Percentiles rank a stretch among this genome's conserved stretches.
Evolutionary conservation across 2,329 filamentous ascomycete species (phyloP).

Genomic region (Paramyrothecium sp.): DNA sequence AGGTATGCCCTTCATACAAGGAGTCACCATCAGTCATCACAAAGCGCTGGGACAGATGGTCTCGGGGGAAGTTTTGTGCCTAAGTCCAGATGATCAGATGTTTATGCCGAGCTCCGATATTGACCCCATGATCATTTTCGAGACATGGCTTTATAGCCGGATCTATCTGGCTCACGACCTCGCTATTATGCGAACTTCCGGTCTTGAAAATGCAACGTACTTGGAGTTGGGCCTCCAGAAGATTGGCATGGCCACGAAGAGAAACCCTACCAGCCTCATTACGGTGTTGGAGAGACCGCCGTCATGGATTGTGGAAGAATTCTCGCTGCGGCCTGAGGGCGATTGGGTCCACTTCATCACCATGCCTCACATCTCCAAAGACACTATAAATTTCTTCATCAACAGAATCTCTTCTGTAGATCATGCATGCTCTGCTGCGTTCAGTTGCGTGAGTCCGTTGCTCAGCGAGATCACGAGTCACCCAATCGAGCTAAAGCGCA

Average conservation of each 20-base stretch:
- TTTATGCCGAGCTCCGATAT: neutral
- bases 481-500: neutral
- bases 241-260: neutral
- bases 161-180: neutral
- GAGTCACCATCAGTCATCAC: conserved; percentile 1
- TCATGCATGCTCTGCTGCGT: neutral
- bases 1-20: conserved; percentile 1
- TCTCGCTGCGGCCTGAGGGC: neutral
- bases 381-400: neutral
- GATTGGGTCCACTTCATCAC: neutral
- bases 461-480: neutral
- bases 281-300: neutral
- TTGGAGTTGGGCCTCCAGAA: neutral
- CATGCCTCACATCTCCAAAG: neutral
- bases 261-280: neutral
- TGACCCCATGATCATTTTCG: neutral
- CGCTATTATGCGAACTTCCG: neutral
- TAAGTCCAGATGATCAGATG: neutral
- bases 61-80: neutral
- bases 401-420: neutral
- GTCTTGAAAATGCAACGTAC: neutral
- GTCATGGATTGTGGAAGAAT: neutral
- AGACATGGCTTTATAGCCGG: neutral
- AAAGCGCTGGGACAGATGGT: conserved; percentile 1
- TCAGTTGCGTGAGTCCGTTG: neutral